Percentiles rank a stretch among this genome's conserved stretches.
Conservation (phyloP, 2,329 filamentous ascomycete species). For the Aspergillus sp. region DNA sequence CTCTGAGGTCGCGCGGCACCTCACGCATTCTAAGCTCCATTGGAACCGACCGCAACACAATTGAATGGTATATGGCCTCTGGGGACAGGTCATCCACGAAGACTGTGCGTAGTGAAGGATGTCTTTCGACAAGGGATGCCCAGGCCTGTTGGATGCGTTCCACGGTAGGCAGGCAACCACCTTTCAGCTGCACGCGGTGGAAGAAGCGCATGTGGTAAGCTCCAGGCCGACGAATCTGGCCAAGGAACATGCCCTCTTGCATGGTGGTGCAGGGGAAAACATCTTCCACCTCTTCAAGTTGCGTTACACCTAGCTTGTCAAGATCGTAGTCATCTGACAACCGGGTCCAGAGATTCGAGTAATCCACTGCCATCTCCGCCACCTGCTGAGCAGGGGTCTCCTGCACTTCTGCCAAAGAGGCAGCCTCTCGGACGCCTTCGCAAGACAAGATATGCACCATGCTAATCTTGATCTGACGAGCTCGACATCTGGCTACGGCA, state of each 20-base stretch:
- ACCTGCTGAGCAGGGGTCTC: neutral
- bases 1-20: neutral
- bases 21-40: neutral
- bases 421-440: neutral
- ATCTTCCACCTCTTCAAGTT: slow-evolving; percentile 31
- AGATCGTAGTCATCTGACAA: neutral
- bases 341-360: neutral
- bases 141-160: slow-evolving; percentile 38
- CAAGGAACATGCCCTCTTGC: slow-evolving; percentile 43
- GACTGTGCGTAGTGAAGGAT: slow-evolving; percentile 66
- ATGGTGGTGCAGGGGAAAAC: slow-evolving; percentile 42
- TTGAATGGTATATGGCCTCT: neutral
- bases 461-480: neutral
- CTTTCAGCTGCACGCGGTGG: slow-evolving; percentile 21
- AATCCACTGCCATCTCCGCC: neutral
- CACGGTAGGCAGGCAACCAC: slow-evolving; percentile 28
- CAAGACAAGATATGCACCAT: neutral
- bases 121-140: slow-evolving; percentile 36
- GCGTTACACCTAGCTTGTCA: neutral
- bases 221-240: slow-evolving; percentile 38
- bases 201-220: slow-evolving; percentile 36
- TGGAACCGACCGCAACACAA: neutral
- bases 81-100: slow-evolving; percentile 58
- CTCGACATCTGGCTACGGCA: neutral
- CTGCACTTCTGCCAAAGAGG: neutral